A percentile compares a stretch with the other conserved stretches of the same genome.
Evolutionary conservation across 2,329 filamentous ascomycete species (phyloP).

Genomic region (Tolypocladium inflatum): DNA sequence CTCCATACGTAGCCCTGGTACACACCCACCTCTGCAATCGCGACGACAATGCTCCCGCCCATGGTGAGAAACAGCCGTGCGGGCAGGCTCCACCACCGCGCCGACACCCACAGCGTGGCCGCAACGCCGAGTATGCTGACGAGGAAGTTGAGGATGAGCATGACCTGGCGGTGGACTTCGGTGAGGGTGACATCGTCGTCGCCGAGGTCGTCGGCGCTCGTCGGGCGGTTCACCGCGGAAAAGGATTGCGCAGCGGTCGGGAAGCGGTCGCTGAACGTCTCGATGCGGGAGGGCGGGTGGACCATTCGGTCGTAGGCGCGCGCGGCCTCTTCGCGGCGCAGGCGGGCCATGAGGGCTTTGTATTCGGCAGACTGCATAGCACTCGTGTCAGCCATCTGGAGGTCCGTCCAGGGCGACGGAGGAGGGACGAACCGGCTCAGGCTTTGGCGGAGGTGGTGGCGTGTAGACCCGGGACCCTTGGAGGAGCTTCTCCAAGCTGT

Average conservation of each 20-base stretch:
- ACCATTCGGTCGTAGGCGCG: constrained; percentile 75
- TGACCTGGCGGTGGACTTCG: constrained; percentile 72
- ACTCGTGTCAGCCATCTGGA: constrained; percentile 5
- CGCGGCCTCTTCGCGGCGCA: constrained; percentile 75
- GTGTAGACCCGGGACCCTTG: constrained; percentile 63
- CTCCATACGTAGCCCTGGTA: constrained; percentile 68
- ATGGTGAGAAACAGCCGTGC: constrained; percentile 62
- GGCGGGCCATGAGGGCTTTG: constrained; percentile 75
- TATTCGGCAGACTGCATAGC: constrained; percentile 62
- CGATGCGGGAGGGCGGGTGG: constrained; percentile 44
- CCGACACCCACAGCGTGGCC: constrained; percentile 68
- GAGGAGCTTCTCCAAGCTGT: constrained; percentile 60
- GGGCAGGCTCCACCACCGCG: constrained; percentile 66
- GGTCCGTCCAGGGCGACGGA: neutral
- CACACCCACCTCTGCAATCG: constrained; percentile 66
- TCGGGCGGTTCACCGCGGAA: constrained; percentile 42
- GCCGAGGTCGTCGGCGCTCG: constrained; percentile 34
- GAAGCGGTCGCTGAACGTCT: constrained; percentile 52
- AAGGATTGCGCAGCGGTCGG: constrained; percentile 46
- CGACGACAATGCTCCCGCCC: constrained; percentile 59
- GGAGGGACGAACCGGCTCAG: constrained; percentile 54
- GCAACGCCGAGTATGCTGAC: constrained; percentile 75
- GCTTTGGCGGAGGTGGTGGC: constrained; percentile 71
- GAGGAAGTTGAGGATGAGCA: constrained; percentile 82
- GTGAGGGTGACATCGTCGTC: constrained; percentile 59